Conservation (phyloP, 1,139 yeast genomes). For the Kluyveromyces sp. region DNA sequence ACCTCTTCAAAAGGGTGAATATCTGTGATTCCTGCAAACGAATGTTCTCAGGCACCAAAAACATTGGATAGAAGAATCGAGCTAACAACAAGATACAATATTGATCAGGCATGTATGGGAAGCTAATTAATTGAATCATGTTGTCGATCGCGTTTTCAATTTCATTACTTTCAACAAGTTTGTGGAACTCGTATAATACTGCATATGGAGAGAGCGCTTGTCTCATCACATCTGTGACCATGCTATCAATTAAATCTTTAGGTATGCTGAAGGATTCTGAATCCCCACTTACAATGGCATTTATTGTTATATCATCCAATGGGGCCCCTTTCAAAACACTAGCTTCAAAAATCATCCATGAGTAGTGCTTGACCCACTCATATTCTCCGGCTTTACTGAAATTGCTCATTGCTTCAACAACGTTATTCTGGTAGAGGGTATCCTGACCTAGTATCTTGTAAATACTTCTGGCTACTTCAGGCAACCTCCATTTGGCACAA, state of each 20-base stretch:
- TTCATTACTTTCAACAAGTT: conserved; percentile 24
- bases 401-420: conserved; percentile 58
- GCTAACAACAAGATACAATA: conserved; percentile 32
- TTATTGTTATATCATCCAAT: conserved; percentile 47
- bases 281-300: conserved; percentile 40
- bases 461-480: conserved; percentile 47
- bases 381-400: conserved; percentile 60
- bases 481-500: conserved; percentile 41
- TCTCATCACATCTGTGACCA: conserved; percentile 47
- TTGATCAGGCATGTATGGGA: conserved; percentile 57
- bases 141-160: conserved; percentile 30
- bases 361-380: conserved; percentile 34
- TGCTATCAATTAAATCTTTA: conserved; percentile 19
- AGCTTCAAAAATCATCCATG: conserved; percentile 54
- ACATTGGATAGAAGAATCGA: conserved; percentile 24
- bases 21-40: conserved; percentile 17
- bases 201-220: conserved; percentile 72
- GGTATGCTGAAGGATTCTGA: conserved; percentile 23
- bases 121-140: conserved; percentile 50
- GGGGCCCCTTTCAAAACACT: conserved; percentile 47
- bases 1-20: conserved; percentile 17
- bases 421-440: conserved; percentile 29
- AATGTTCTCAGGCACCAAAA: conserved; percentile 14
- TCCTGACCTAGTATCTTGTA: conserved; percentile 34
- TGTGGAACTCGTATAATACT: conserved; percentile 46